These are phyloP conservation scores for Fusarium mangiferae DNA, from an alignment of 2,329 filamentous ascomycete species.

Conservation along the genomic window DNA sequence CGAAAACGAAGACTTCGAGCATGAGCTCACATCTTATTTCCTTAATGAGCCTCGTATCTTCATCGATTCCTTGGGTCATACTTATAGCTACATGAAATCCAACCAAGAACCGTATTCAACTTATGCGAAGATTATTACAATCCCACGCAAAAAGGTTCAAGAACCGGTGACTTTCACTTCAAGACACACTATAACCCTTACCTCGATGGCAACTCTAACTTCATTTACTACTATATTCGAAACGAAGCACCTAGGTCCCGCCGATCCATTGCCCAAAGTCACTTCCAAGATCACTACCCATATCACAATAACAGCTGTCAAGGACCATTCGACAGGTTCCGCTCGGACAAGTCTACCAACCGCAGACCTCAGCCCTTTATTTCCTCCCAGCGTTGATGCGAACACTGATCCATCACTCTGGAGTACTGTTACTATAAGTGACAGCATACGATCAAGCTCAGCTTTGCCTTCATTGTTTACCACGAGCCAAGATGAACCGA, in stretches of 20 bases:
- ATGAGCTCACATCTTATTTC: background rate
- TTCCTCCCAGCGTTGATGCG: background rate
- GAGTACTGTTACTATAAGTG: background rate
- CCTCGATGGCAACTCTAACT: background rate
- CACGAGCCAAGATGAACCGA: background rate
- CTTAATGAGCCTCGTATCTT: background rate
- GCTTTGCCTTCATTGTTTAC: background rate
- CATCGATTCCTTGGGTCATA: background rate
- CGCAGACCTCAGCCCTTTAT: background rate
- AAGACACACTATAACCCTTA: background rate
- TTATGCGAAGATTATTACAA: background rate
- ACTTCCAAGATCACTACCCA: background rate
- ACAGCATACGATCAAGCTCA: background rate
- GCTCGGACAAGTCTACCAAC: background rate
- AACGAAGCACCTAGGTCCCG: background rate
- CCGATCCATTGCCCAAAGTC: background rate
- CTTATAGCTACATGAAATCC: background rate
- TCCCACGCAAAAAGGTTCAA: background rate
- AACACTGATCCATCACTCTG: background rate
- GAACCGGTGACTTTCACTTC: background rate
- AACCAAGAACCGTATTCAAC: background rate
- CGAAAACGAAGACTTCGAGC: background rate
- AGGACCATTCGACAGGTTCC: too few relatives aligned
- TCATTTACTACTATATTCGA: background rate
- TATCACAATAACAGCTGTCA: background rate